Conservation (phyloP, 2,329 filamentous ascomycete genomes). For the Grosmannia clavigera region DNA sequence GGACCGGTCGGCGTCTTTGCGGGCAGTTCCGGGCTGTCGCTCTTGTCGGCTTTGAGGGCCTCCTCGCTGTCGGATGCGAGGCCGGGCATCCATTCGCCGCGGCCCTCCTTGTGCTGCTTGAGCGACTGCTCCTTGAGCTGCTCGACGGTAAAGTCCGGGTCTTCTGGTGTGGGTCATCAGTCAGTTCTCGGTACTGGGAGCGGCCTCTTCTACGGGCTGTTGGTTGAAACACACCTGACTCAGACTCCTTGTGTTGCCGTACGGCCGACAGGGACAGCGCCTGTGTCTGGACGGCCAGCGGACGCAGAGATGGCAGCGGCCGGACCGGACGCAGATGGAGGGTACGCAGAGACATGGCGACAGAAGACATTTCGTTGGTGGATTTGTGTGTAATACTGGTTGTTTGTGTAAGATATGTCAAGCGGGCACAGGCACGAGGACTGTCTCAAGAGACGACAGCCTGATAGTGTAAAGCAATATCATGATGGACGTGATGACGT, state of each 20-base stretch:
- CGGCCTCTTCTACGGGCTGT: too few species aligned
- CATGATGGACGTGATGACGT: background rate
- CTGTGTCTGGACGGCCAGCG: background rate
- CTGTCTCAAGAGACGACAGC: background rate
- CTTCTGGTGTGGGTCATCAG: constrained; percentile 6
- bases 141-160: constrained; percentile 29
- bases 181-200: background rate
- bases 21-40: constrained; percentile 13
- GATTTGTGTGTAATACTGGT: background rate
- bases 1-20: background rate
- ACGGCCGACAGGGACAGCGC: constrained; percentile 3
- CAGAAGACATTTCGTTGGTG: background rate
- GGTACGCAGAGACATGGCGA: background rate
- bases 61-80: constrained; percentile 72
- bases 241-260: constrained; percentile 8
- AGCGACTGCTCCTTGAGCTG: constrained; percentile 50
- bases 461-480: background rate
- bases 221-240: background rate
- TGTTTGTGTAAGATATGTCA: background rate
- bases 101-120: constrained; percentile 55
- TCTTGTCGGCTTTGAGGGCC: constrained; percentile 56
- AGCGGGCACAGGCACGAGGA: background rate
- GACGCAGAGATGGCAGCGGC: background rate
- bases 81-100: constrained; percentile 64
- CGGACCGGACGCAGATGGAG: background rate